Evolutionary conservation across 139 green algal genomes (phyloP), one percentile per base, ranked within the genome.

Genomic region (Tetraselmis striata): DNA sequence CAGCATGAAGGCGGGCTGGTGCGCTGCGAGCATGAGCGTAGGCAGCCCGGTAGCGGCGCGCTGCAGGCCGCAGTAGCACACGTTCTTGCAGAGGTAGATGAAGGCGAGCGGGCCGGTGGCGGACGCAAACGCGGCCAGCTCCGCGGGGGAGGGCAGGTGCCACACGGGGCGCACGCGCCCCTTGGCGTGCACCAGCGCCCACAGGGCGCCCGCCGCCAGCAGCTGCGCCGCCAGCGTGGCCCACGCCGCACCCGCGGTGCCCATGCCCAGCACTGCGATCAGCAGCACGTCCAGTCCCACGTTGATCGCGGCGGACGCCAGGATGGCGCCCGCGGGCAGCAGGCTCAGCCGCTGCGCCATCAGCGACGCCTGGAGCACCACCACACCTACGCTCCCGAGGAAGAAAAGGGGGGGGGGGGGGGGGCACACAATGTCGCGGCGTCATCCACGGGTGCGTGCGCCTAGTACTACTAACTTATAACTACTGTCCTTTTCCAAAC

Each of bases 31-130:
- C 32, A 86, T 81, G 30, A 90, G 59, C 22, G 86, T 83, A 2
- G 78, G 45, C 31, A 95, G 83, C 26, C 32, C 80, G 1, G 92
- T 89, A 2, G 92, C 92, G 1, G 89, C 84, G 59, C 59, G 82
- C 18, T 67, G 45, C 11, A 67, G 5, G 45, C 11, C 45, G 45
- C 93, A 83, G 82, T 94, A 94, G 45, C 82, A 88, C 0, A 90
- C 26, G 82, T 91, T 94, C 83, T 95, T 95, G 87, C 80, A 86
- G 0, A 93, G 30, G 80, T 94, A 94, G 25, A 93, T 89, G 0
- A 95, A 58, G 1, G 83, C 88, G 11, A 94, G 82, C 0, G 91
- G 87, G 1, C 85, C 89, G 45, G 45, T 67, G 45, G 11, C 18
- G 45, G 45, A 67, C 11, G 78, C 23, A 75, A 91, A 59, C 1